Conservation (phyloP, 805 yeast species). For the Kazachstania africana region DNA sequence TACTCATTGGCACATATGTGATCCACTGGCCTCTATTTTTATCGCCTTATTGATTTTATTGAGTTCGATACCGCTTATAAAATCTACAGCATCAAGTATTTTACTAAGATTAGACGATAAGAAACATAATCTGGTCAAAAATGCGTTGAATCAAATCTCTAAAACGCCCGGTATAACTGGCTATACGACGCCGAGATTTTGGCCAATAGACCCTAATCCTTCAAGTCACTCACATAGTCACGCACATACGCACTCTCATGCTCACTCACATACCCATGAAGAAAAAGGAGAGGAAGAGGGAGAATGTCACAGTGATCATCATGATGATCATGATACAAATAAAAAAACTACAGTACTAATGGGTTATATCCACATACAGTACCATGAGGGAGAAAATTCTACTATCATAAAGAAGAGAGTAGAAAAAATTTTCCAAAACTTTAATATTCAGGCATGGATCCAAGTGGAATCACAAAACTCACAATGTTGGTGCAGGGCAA, state of each 20-base stretch:
- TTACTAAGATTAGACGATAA: conserved; percentile 47
- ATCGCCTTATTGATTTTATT: conserved; percentile 71
- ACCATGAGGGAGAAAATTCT: conserved; percentile 50
- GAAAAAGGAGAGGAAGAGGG: conserved; percentile 1
- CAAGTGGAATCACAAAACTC: conserved; percentile 60
- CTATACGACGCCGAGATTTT: conserved; percentile 81
- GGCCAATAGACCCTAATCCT: conserved; percentile 45
- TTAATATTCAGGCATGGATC: conserved; percentile 43
- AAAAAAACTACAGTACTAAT: conserved; percentile 28
- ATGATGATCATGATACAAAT: conserved; percentile 13
- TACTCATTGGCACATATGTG: conserved; percentile 64
- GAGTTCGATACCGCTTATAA: conserved; percentile 76
- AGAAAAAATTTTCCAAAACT: conserved; percentile 38
- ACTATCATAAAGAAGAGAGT: conserved; percentile 49
- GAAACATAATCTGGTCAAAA: conserved; percentile 53
- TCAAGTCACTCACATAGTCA: conserved; percentile 19
- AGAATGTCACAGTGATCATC: conserved; percentile 5
- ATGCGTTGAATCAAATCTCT: conserved; percentile 54
- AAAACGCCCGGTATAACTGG: conserved; percentile 71
- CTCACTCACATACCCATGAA: conserved; percentile 4
- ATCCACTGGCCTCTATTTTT: conserved; percentile 82
- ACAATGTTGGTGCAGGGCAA: conserved; percentile 52
- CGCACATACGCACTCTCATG: conserved; percentile 15
- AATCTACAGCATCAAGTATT: conserved; percentile 66
- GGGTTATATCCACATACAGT: conserved; percentile 80